A percentile compares a stretch with the other conserved stretches of the same genome.
phyloP scores from a whole-genome alignment of 2,329 filamentous ascomycete genomes.

The Monosporascus cannonballus region DNA sequence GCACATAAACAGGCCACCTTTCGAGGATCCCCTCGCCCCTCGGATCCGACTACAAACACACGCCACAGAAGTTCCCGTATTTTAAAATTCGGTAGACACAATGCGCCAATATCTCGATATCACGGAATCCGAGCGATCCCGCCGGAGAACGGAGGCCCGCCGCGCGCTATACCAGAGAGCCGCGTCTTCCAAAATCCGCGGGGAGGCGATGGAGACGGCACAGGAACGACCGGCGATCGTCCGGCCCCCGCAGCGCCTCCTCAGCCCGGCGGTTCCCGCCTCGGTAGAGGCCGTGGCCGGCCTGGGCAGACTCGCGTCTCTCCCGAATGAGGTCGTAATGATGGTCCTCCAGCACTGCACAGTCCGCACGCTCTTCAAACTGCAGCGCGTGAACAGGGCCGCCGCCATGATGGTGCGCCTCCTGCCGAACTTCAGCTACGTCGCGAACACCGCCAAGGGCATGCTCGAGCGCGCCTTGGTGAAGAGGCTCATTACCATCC shows the following conservation, averaged over 20 bases:
- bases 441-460: constrained; percentile 7
- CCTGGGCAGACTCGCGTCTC: constrained; percentile 8
- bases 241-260: constrained; percentile 7
- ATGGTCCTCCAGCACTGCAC: constrained; percentile 12
- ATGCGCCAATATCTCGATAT: too few species aligned
- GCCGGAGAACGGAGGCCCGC: not conserved
- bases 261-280: not conserved
- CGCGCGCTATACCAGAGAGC: not conserved
- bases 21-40: too few species aligned
- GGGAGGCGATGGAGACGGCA: not conserved
- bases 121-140: not conserved
- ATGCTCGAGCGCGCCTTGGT: constrained; percentile 8
- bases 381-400: constrained; percentile 12
- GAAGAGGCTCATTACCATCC: constrained; percentile 11
- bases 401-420: constrained; percentile 4
- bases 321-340: constrained; percentile 17
- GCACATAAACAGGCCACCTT: too few species aligned
- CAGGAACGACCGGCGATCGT: constrained; percentile 3
- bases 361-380: constrained; percentile 9
- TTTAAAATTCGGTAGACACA: too few species aligned
- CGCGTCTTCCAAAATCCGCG: not conserved
- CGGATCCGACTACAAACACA: too few species aligned
- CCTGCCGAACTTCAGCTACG: constrained; percentile 6
- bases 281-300: constrained; percentile 5
- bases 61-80: too few species aligned